A percentile compares a stretch with the other conserved stretches of the same genome.
phyloP scores from a whole-genome alignment of 345 rosid genomes.

The Arabis alpina region DNA sequence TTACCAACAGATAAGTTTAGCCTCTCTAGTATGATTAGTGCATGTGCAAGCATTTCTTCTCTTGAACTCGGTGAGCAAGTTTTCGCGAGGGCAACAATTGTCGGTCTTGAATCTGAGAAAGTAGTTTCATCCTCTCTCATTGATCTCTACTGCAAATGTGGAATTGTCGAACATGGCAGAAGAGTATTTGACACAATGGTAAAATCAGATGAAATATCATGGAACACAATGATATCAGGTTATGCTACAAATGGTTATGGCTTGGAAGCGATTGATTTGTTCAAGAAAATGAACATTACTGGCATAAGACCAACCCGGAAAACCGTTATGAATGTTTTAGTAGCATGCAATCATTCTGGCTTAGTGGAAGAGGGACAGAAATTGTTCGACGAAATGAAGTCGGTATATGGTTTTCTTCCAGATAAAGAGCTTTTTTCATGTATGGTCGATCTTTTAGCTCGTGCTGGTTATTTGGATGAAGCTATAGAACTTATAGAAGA shows the following conservation, averaged over 20 bases:
- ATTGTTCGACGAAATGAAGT: conserved; percentile 66
- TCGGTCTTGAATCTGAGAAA: conserved; percentile 72
- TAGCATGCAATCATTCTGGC: conserved; percentile 90
- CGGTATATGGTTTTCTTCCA: conserved; percentile 57
- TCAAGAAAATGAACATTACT: conserved; percentile 66
- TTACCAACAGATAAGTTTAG: conserved; percentile 68
- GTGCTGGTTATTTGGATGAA: conserved; percentile 73
- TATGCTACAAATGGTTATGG: conserved; percentile 87
- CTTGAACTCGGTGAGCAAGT: conserved; percentile 79
- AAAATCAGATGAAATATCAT: conserved; percentile 65
- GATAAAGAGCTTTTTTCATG: conserved; percentile 79
- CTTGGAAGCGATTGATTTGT: conserved; percentile 59
- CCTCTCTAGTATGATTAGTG: conserved; percentile 68
- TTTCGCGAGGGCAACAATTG: conserved; percentile 59
- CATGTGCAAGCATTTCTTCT: conserved; percentile 69
- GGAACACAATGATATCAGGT: conserved; percentile 90
- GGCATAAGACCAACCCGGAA: conserved; percentile 56
- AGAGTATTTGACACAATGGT: conserved; percentile 62
- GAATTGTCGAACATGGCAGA: conserved; percentile 53
- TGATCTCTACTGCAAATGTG: conserved; percentile 78
- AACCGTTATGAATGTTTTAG: conserved; percentile 67
- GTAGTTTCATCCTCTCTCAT: conserved; percentile 73
- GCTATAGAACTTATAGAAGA: conserved; percentile 59
- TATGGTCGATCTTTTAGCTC: conserved; percentile 80
- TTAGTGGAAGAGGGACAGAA: conserved; percentile 70